Percentiles rank a stretch among this genome's conserved stretches.
Evolutionary conservation across 768 basidiomycete genomes (phyloP).

Genomic region (Hydnomerulius pinastri): DNA sequence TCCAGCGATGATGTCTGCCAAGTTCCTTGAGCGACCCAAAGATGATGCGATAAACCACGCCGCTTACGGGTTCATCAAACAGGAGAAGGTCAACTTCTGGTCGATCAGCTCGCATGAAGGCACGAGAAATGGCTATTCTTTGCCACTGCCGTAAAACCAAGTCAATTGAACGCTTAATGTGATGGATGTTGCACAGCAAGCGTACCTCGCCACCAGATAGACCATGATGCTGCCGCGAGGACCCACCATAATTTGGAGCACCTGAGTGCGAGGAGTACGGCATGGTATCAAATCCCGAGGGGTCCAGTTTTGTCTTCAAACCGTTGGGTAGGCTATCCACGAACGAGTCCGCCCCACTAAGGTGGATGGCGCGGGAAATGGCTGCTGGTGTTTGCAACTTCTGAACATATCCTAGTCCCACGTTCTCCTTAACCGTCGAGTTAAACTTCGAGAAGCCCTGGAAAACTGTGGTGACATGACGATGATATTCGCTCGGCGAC

Average conservation of each 20-base stretch:
- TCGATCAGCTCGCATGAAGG: conserved; percentile 80
- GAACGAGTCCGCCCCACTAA: conserved; percentile 71
- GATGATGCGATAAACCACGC: conserved; percentile 5
- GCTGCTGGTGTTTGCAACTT: conserved; percentile 57
- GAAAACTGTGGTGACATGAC: conserved; percentile 77
- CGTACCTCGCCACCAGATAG: conserved; percentile 85
- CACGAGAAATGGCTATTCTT: conserved; percentile 80
- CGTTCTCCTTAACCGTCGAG: conserved; percentile 77
- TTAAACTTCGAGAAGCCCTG: conserved; percentile 85
- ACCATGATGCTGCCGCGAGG: conserved; percentile 53
- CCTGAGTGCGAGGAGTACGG: conserved; percentile 31
- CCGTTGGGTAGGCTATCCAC: conserved; percentile 70
- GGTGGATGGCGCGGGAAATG: conserved; percentile 63
- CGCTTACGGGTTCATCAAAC: conserved; percentile 81
- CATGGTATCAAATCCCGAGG: conserved; percentile 57
- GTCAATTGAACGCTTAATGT: conserved; percentile 14
- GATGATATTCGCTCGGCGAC: conserved; percentile 70
- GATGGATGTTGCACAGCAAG: conserved; percentile 12
- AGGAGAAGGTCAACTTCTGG: conserved; percentile 77
- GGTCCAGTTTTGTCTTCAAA: conserved; percentile 70
- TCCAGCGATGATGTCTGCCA: conserved; percentile 77
- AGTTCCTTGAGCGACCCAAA: not conserved
- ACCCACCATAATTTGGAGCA: conserved; percentile 29
- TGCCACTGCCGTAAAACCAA: conserved; percentile 64
- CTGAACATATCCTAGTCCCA: conserved; percentile 78